Evolutionary conservation across 108 stramenopile genomes (phyloP).

Genomic region (Nitzschia inconspicua): DNA sequence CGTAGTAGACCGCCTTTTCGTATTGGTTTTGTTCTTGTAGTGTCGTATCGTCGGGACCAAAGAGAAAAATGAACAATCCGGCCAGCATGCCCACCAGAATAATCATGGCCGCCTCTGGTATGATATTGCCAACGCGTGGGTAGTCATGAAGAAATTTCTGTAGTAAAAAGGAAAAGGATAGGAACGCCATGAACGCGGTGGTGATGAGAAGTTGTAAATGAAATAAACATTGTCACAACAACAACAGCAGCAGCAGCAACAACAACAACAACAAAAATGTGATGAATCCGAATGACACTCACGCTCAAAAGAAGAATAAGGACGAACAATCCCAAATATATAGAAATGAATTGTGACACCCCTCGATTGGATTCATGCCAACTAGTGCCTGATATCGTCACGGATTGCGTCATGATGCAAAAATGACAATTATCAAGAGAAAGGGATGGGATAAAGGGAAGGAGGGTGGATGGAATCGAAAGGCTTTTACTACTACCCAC

Average conservation of each 20-base stretch:
- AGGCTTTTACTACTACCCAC: too few relatives aligned
- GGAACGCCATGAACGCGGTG: too few relatives aligned
- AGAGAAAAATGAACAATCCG: constrained; percentile 22
- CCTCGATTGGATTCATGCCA: constrained; percentile 12
- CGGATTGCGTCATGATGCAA: too few relatives aligned
- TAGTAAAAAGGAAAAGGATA: too few relatives aligned
- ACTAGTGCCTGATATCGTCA: background rate
- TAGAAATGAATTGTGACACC: constrained; percentile 20
- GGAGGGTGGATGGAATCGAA: too few relatives aligned
- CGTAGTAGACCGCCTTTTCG: background rate
- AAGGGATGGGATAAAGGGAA: too few relatives aligned
- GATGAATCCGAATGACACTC: background rate
- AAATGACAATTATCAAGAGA: too few relatives aligned
- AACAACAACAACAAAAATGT: too few relatives aligned
- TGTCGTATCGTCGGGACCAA: too few relatives aligned
- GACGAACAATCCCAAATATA: constrained; percentile 20
- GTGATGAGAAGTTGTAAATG: too few relatives aligned
- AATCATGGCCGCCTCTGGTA: constrained; percentile 66
- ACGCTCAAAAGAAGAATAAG: constrained; percentile 9
- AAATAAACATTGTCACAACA: too few relatives aligned
- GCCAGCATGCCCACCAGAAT: constrained; percentile 43
- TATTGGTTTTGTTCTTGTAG: background rate
- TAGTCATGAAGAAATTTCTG: constrained; percentile 26
- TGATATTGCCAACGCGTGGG: constrained; percentile 17
- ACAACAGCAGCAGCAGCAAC: too few relatives aligned